Evolutionary conservation across 257 asterid species (phyloP).

Genomic region (Misopates orontium): DNA sequence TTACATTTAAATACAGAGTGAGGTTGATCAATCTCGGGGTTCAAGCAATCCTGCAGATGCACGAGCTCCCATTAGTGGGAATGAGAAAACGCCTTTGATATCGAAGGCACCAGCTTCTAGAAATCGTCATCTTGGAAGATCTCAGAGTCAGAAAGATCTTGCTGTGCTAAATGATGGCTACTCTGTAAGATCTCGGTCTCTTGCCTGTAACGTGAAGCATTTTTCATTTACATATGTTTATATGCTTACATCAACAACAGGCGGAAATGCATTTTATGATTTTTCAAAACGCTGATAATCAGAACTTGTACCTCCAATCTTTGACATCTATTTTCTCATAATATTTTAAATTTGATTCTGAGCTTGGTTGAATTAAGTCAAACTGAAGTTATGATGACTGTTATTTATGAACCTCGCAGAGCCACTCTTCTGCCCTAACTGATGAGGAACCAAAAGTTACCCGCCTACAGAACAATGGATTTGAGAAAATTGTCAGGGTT

Average conservation of each 20-base stretch:
- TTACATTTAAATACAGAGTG: slow-evolving; percentile 47
- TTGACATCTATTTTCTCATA: background rate
- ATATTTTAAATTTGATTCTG: slow-evolving; percentile 12
- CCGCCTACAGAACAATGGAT: slow-evolving; percentile 49
- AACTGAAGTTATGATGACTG: slow-evolving; percentile 26
- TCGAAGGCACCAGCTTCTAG: slow-evolving; percentile 44
- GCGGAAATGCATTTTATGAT: slow-evolving; percentile 1
- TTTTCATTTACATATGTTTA: slow-evolving; percentile 1
- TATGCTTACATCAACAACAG: background rate
- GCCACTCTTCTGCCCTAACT: slow-evolving; percentile 75
- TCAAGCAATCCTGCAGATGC: slow-evolving; percentile 34
- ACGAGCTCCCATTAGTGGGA: slow-evolving; percentile 39
- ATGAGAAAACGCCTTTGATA: slow-evolving; percentile 32
- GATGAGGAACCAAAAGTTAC: slow-evolving; percentile 72
- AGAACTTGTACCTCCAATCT: background rate
- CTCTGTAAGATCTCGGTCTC: slow-evolving; percentile 60
- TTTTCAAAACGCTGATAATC: background rate
- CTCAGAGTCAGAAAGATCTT: slow-evolving; percentile 59
- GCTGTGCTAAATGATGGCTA: slow-evolving; percentile 61
- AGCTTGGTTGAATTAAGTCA: slow-evolving; percentile 18
- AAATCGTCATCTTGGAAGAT: slow-evolving; percentile 48
- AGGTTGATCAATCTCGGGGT: slow-evolving; percentile 50
- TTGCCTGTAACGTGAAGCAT: slow-evolving; percentile 6
- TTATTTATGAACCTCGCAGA: slow-evolving; percentile 45
- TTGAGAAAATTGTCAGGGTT: slow-evolving; percentile 66